Evolutionary conservation across 2,329 filamentous ascomycete genomes (phyloP).

Genomic region (Colletotrichum sp.): DNA sequence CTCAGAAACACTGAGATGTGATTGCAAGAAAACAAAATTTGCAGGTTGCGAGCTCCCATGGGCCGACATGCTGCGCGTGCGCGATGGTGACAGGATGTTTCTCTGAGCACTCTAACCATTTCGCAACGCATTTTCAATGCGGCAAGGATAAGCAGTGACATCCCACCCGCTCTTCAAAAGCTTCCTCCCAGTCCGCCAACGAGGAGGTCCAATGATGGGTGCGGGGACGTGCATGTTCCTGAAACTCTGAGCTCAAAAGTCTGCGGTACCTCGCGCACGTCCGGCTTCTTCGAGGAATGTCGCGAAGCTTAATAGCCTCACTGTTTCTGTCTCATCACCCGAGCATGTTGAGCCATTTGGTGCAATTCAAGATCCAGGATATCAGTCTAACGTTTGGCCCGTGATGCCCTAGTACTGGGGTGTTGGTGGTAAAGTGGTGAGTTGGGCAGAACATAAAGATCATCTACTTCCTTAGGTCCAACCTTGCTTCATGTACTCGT

Average conservation of each 20-base stretch:
- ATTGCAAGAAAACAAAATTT: not conserved
- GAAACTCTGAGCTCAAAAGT: constrained; percentile 9
- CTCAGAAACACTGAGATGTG: not conserved
- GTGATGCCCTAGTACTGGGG: not conserved
- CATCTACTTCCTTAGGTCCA: not conserved
- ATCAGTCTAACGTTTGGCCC: not conserved
- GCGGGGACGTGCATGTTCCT: not conserved
- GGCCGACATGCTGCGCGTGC: not conserved
- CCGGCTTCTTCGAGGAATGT: not conserved
- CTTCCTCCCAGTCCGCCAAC: not conserved
- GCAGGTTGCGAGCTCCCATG: not conserved
- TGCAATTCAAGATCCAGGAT: not conserved
- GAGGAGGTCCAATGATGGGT: not conserved
- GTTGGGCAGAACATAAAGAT: not conserved
- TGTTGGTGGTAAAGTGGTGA: not conserved
- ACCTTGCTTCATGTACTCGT: not conserved
- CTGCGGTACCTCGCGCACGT: constrained; percentile 5
- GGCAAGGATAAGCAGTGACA: not conserved
- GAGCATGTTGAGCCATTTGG: not conserved
- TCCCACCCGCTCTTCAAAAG: not conserved
- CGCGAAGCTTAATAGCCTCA: not conserved
- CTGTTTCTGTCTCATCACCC: constrained; percentile 4
- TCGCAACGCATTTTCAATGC: not conserved
- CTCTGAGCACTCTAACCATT: not conserved
- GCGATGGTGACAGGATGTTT: not conserved